Percentiles rank a stretch among this genome's conserved stretches.
Conservation (phyloP, 2,329 filamentous ascomycete genomes). For the Aspergillus thermomutatus region DNA sequence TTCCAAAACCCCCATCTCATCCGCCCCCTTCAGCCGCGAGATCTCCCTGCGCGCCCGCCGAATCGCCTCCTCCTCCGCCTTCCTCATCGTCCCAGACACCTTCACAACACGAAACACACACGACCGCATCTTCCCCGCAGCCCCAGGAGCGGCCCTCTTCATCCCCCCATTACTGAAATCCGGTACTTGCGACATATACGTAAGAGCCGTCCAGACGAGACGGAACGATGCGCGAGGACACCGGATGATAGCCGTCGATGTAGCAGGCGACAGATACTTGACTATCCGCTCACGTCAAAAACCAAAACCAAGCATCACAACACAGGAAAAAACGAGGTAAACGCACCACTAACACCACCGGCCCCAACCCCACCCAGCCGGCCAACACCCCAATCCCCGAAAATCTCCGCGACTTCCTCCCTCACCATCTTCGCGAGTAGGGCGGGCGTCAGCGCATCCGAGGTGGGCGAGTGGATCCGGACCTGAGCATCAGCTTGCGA, state of each 20-base stretch:
- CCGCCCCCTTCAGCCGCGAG: constrained; percentile 58
- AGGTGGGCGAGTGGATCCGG: constrained; percentile 74
- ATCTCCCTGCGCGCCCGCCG: constrained; percentile 70
- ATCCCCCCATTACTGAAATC: constrained; percentile 46
- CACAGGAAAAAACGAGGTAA: not conserved
- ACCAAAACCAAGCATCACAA: not conserved
- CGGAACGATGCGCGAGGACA: constrained; percentile 79
- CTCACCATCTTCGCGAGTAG: constrained; percentile 67
- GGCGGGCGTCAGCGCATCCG: constrained; percentile 64
- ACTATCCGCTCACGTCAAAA: constrained; percentile 50
- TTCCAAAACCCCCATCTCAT: constrained; percentile 44
- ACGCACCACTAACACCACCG: constrained; percentile 64
- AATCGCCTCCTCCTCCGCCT: constrained; percentile 86
- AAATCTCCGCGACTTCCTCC: constrained; percentile 66
- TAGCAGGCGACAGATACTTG: constrained; percentile 89
- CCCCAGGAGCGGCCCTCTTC: constrained; percentile 14
- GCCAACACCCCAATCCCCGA: constrained; percentile 79
- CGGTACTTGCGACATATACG: constrained; percentile 71
- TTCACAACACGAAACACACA: constrained; percentile 82
- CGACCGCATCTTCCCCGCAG: constrained; percentile 31
- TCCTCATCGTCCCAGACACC: constrained; percentile 89
- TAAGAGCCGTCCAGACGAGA: constrained; percentile 85
- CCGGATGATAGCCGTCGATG: constrained; percentile 87
- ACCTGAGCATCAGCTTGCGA: constrained; percentile 56
- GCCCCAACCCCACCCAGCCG: constrained; percentile 61